Evolutionary conservation across 139 green algal species (phyloP).

Genomic region (Dunaliella primolecta): DNA sequence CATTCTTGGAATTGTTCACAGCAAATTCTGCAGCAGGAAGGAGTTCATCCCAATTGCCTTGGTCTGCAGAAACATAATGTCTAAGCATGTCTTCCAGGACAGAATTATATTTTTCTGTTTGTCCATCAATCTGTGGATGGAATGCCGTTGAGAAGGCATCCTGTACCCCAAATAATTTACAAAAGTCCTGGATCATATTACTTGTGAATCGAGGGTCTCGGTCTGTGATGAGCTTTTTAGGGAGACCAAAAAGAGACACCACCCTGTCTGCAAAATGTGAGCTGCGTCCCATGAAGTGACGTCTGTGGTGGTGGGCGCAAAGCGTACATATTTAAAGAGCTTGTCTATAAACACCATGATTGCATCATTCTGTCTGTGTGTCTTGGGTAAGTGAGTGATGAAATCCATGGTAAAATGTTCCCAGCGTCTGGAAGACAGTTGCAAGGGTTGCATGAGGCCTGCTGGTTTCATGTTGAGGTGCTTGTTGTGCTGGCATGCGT

Average conservation of each 20-base stretch:
- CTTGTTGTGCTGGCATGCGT: constrained; percentile 38
- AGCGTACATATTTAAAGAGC: too few relatives aligned
- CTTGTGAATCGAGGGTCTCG: constrained; percentile 23
- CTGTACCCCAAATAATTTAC: constrained; percentile 32
- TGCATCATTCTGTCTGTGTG: constrained; percentile 9
- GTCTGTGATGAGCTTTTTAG: too few relatives aligned
- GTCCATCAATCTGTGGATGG: constrained; percentile 59
- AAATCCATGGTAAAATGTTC: constrained; percentile 30
- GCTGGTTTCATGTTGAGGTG: background rate
- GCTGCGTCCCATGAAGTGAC: constrained; percentile 14
- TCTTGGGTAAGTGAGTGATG: constrained; percentile 30
- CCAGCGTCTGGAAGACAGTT: constrained; percentile 20
- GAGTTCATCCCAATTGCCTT: too few relatives aligned
- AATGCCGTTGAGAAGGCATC: constrained; percentile 42
- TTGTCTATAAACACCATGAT: too few relatives aligned
- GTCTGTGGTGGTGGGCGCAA: background rate
- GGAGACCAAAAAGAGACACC: constrained; percentile 24
- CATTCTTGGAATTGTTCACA: too few relatives aligned
- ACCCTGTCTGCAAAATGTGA: constrained; percentile 36
- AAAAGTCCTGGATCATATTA: constrained; percentile 34
- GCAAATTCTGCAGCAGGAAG: too few relatives aligned
- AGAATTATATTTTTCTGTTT: too few relatives aligned
- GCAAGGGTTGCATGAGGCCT: too few relatives aligned
- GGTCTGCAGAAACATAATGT: too few relatives aligned
- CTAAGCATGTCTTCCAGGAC: too few relatives aligned